Evolutionary conservation across 2,329 filamentous ascomycete species (phyloP).

Genomic region (Colletotrichum cuscutae): DNA sequence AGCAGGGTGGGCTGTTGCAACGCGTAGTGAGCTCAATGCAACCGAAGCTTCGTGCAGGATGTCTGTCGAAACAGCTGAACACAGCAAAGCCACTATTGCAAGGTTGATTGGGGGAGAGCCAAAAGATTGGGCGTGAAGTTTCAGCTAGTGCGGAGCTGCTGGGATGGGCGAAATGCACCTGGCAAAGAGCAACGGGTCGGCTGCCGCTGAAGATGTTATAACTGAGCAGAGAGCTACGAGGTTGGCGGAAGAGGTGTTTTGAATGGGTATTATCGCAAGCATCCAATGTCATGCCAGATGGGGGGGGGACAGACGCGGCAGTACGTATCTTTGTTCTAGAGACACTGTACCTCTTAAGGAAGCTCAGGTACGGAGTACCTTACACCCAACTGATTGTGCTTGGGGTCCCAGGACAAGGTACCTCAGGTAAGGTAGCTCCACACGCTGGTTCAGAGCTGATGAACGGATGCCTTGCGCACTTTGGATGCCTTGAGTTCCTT

Average conservation of each 20-base stretch:
- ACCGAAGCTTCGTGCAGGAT: background rate
- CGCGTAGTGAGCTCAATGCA: background rate
- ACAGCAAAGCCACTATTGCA: background rate
- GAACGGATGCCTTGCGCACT: background rate
- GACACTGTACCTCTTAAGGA: background rate
- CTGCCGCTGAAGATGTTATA: background rate
- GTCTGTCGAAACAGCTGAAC: background rate
- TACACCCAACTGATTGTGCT: background rate
- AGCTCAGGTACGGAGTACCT: background rate
- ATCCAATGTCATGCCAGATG: constrained; percentile 22
- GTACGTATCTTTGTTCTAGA: background rate
- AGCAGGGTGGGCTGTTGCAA: background rate
- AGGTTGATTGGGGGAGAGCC: background rate
- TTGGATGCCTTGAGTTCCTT: background rate
- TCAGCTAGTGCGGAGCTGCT: constrained; percentile 18
- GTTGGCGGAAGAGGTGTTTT: constrained; percentile 19
- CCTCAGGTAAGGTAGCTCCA: background rate
- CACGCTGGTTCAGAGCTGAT: background rate
- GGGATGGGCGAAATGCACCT: constrained; percentile 1
- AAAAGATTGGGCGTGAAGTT: constrained; percentile 3
- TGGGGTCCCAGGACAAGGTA: background rate
- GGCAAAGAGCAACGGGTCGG: background rate
- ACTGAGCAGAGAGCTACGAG: constrained; percentile 8
- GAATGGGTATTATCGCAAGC: constrained; percentile 29
- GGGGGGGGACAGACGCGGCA: background rate